Percentiles rank a stretch among this genome's conserved stretches.
Conservation (phyloP, 257 asterid species). For the Haberlea rhodopensis region DNA sequence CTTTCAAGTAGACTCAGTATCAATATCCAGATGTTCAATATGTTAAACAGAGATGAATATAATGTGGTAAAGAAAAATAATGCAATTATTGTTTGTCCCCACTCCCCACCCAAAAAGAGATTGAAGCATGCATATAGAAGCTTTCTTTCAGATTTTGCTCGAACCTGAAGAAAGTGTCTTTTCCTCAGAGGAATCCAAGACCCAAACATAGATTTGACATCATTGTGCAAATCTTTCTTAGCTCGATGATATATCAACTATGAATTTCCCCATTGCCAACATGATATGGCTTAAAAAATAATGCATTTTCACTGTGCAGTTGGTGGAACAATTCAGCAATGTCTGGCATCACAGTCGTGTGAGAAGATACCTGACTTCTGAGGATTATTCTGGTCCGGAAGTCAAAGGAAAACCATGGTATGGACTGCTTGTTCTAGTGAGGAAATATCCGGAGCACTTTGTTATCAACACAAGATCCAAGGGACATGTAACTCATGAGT, state of each 20-base stretch:
- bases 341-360: slow-evolving; percentile 90
- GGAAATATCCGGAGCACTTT: slow-evolving; percentile 90
- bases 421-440: slow-evolving; percentile 76
- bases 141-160: too few relatives aligned
- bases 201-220: not conserved
- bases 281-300: not conserved
- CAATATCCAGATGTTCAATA: not conserved
- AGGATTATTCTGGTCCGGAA: slow-evolving; percentile 63
- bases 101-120: too few relatives aligned
- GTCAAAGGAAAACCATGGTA: slow-evolving; percentile 85
- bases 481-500: slow-evolving; percentile 71
- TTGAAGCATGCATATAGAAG: too few relatives aligned
- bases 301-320: slow-evolving; percentile 41
- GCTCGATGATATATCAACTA: not conserved
- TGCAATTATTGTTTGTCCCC: too few relatives aligned
- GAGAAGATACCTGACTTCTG: slow-evolving; percentile 77
- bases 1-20: not conserved
- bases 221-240: not conserved
- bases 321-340: slow-evolving; percentile 64
- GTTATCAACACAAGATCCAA: slow-evolving; percentile 86
- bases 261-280: not conserved
- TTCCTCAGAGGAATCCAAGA: too few relatives aligned
- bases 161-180: too few relatives aligned
- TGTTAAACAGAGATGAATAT: not conserved
- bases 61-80: too few relatives aligned